Evolutionary conservation across 2,329 filamentous ascomycete species (phyloP).

Genomic region (Colletotrichum viniferum): DNA sequence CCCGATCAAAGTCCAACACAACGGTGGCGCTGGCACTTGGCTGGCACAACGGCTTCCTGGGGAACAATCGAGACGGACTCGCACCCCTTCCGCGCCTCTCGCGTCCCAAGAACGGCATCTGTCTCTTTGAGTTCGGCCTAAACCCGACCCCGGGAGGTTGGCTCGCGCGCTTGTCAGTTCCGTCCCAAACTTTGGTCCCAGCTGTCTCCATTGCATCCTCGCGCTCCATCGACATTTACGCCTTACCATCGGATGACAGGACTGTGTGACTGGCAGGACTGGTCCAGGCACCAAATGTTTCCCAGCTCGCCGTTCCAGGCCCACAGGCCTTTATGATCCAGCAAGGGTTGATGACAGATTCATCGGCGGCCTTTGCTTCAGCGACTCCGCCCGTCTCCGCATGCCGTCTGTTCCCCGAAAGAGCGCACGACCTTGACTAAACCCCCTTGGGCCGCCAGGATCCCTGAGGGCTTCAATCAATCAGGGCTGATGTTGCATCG

Average conservation of each 20-base stretch:
- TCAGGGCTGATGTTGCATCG: conserved; percentile 1
- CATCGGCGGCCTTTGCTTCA: neutral
- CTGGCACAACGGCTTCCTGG: neutral
- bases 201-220: neutral
- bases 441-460: neutral
- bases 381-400: conserved; percentile 2
- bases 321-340: neutral
- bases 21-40: neutral
- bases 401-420: conserved; percentile 1
- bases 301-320: neutral
- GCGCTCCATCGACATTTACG: neutral
- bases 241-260: conserved; percentile 6
- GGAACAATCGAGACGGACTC: neutral
- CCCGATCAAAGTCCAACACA: neutral
- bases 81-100: neutral
- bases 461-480: neutral
- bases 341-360: neutral
- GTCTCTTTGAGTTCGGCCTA: neutral
- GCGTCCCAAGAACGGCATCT: neutral
- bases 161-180: neutral
- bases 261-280: neutral
- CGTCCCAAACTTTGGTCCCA: neutral
- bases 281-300: neutral
- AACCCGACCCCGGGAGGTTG: neutral
- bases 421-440: neutral